A percentile compares a stretch with the other conserved stretches of the same genome.
Evolutionary conservation across 2,329 filamentous ascomycete species (phyloP).

Genomic region (Xylaria sp.): DNA sequence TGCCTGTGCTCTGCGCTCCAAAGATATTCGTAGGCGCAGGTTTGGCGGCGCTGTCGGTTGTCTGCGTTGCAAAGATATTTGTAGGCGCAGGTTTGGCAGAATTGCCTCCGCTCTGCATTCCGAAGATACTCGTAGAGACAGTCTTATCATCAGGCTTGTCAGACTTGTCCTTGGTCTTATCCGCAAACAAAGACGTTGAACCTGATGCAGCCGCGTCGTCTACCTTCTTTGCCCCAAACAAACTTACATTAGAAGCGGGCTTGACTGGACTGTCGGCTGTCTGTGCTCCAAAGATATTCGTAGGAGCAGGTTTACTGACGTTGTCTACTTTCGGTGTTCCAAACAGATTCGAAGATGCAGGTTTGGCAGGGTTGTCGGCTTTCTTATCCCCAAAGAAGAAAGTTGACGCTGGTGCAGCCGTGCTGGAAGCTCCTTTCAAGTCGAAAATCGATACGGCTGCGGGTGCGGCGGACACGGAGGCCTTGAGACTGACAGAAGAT

Average conservation of each 20-base stretch:
- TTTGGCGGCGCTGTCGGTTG: not conserved
- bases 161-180: no score
- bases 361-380: conserved; percentile 14
- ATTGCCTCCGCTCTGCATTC: conserved; percentile 27
- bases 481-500: conserved; percentile 17
- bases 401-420: conserved; percentile 24
- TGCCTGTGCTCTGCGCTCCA: conserved; percentile 13
- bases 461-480: conserved; percentile 26
- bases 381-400: conserved; percentile 26
- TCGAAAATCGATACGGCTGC: conserved; percentile 34
- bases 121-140: conserved; percentile 5
- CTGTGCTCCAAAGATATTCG: not conserved
- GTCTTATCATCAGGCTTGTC: conserved; percentile 7
- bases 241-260: conserved; percentile 10
- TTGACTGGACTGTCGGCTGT: conserved; percentile 19
- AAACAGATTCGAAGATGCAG: conserved; percentile 7
- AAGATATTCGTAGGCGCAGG: conserved; percentile 22
- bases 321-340: conserved; percentile 17
- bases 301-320: conserved; percentile 14
- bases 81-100: conserved; percentile 26
- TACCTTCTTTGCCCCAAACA: conserved; percentile 9
- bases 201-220: conserved; percentile 32
- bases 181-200: conserved; percentile 13
- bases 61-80: conserved; percentile 21
- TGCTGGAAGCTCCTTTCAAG: conserved; percentile 39